phyloP scores from a whole-genome alignment of 768 basidiomycete genomes.

The Cystofilobasidium capitatum region DNA sequence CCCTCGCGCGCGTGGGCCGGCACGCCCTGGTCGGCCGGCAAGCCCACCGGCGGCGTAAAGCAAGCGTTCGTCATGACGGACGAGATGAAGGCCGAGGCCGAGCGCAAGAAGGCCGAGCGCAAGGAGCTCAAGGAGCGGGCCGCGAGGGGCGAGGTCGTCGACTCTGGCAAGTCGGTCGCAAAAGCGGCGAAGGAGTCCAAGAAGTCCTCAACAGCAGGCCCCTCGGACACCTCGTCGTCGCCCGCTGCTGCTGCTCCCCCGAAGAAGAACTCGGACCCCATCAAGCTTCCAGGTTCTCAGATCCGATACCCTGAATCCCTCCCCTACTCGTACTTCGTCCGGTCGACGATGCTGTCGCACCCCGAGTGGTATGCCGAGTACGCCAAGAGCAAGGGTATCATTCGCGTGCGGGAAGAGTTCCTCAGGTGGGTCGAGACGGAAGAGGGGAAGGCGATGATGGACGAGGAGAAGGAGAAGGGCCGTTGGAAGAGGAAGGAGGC shows the following conservation, averaged over 20 bases:
- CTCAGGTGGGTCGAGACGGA: conserved; percentile 53
- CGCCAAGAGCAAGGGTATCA: conserved; percentile 68
- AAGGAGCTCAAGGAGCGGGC: not conserved
- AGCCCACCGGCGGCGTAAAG: not conserved
- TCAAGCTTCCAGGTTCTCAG: conserved; percentile 42
- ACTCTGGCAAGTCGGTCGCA: not conserved
- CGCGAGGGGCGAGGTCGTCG: not conserved
- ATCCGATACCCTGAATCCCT: conserved; percentile 67
- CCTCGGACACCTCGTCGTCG: not conserved
- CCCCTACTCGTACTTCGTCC: conserved; percentile 74
- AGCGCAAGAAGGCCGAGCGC: not conserved
- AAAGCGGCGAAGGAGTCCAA: conserved; percentile 5
- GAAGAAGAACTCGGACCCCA: conserved; percentile 19
- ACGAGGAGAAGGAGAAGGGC: conserved; percentile 21
- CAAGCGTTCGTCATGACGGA: not conserved
- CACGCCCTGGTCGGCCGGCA: not conserved
- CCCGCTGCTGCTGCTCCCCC: too few relatives aligned
- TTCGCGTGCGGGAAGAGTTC: conserved; percentile 69
- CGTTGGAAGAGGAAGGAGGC: not conserved
- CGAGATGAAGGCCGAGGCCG: not conserved
- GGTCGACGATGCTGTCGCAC: conserved; percentile 58
- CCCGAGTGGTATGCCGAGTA: conserved; percentile 54
- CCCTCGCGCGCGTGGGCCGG: not conserved
- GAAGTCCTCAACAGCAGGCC: not conserved
- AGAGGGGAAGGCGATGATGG: conserved; percentile 42